Conservation (phyloP, 768 basidiomycete species). For the Xerocomellus intermedius region DNA sequence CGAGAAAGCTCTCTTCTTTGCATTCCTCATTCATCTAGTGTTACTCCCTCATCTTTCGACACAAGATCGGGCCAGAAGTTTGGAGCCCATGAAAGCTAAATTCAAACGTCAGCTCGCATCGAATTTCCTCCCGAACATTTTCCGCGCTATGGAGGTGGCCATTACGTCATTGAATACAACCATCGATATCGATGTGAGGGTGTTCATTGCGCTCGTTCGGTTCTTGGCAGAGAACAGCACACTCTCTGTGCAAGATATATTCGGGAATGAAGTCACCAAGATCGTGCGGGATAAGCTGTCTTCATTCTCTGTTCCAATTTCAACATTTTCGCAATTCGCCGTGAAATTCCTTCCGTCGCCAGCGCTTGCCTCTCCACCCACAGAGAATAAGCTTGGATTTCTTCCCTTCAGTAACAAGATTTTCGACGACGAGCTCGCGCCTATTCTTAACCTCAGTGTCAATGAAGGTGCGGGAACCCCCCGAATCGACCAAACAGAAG, state of each 20-base stretch:
- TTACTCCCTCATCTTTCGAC: constrained; percentile 39
- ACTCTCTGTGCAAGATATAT: constrained; percentile 24
- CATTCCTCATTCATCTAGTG: constrained; percentile 40
- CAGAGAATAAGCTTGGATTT: constrained; percentile 13
- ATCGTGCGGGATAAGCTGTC: constrained; percentile 25
- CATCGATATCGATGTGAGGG: constrained; percentile 53
- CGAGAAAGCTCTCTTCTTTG: constrained; percentile 30
- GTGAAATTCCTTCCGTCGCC: constrained; percentile 18
- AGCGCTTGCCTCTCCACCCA: neutral
- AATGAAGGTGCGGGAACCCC: constrained; percentile 3
- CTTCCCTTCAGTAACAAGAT: constrained; percentile 43
- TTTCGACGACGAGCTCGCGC: constrained; percentile 41
- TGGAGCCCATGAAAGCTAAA: constrained; percentile 24
- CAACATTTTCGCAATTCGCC: constrained; percentile 20
- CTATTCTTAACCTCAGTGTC: constrained; percentile 25
- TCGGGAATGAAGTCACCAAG: constrained; percentile 28
- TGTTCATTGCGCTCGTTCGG: constrained; percentile 47
- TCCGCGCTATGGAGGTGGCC: constrained; percentile 31
- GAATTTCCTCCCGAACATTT: constrained; percentile 41
- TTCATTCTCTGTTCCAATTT: constrained; percentile 15
- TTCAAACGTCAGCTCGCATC: constrained; percentile 35
- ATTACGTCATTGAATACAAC: constrained; percentile 21
- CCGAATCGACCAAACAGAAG: neutral
- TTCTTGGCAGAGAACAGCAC: constrained; percentile 30
- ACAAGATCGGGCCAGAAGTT: constrained; percentile 39